A percentile compares a stretch with the other conserved stretches of the same genome.
phyloP scores from a whole-genome alignment of 2,329 filamentous ascomycete species.

The Cladophialophora bantiana region DNA sequence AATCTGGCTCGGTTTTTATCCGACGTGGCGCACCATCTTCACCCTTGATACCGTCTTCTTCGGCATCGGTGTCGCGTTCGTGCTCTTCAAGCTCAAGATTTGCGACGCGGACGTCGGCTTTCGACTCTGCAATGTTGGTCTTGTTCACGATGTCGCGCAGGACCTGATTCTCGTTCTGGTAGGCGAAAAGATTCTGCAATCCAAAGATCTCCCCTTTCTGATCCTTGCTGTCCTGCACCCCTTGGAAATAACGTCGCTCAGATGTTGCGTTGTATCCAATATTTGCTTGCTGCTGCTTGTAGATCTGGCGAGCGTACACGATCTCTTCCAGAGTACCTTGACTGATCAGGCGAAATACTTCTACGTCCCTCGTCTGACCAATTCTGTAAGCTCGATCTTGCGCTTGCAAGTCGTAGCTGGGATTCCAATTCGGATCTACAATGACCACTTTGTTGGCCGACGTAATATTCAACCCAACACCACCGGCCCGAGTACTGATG shows the following conservation, averaged over 20 bases:
- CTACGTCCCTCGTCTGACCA: conserved; percentile 88
- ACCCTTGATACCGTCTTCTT: conserved; percentile 37
- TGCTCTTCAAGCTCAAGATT: conserved; percentile 74
- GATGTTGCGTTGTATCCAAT: conserved; percentile 94
- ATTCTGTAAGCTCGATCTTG: conserved; percentile 97
- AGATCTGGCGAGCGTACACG: conserved; percentile 94
- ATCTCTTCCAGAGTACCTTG: conserved; percentile 96
- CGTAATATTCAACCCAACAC: conserved; percentile 93
- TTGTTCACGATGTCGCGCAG: conserved; percentile 97
- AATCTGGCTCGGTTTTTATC: conserved; percentile 44
- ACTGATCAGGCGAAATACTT: conserved; percentile 90
- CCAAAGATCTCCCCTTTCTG: conserved; percentile 96
- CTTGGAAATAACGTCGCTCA: conserved; percentile 93
- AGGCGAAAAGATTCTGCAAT: conserved; percentile 83
- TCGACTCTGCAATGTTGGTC: conserved; percentile 94
- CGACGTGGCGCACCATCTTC: conserved; percentile 38
- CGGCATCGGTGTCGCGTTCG: conserved; percentile 56
- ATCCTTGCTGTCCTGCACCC: conserved; percentile 81
- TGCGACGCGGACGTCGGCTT: conserved; percentile 80
- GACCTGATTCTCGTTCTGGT: conserved; percentile 74
- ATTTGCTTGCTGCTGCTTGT: conserved; percentile 98
- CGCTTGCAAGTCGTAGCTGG: conserved; percentile 90
- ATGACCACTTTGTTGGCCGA: conserved; percentile 98
- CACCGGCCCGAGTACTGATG: conserved; percentile 91
- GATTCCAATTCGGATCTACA: conserved; percentile 97